phyloP scores from a whole-genome alignment of 2,329 filamentous ascomycete genomes.

The Alternaria triticimaculans region DNA sequence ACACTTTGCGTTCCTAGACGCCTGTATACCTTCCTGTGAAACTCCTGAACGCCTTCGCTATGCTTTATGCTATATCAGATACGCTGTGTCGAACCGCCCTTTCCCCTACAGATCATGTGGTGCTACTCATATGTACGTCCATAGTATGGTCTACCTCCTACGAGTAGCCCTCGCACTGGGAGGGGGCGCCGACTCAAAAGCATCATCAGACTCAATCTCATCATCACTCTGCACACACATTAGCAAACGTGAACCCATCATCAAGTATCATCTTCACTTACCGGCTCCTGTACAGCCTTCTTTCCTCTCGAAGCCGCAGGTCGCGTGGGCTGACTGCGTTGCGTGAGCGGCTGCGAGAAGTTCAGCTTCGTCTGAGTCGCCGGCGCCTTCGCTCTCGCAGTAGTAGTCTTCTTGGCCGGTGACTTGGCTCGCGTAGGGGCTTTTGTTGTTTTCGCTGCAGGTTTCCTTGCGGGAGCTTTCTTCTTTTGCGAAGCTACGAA shows the following conservation, averaged over 20 bases:
- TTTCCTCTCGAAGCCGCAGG: conserved; percentile 31
- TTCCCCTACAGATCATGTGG: neutral
- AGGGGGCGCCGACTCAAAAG: conserved; percentile 46
- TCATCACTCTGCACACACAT: conserved; percentile 46
- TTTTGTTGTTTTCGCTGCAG: conserved; percentile 20
- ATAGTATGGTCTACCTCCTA: conserved; percentile 24
- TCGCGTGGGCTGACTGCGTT: conserved; percentile 41
- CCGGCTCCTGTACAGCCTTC: conserved; percentile 49
- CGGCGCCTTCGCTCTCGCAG: conserved; percentile 27
- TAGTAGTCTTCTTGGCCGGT: conserved; percentile 34
- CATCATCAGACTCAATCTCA: conserved; percentile 52
- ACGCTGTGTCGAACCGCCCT: neutral
- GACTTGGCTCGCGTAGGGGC: conserved; percentile 31
- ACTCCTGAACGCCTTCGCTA: conserved; percentile 34
- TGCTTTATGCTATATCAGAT: neutral
- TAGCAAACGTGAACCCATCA: neutral
- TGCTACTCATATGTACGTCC: neutral
- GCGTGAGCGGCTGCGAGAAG: conserved; percentile 50
- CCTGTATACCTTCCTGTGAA: neutral
- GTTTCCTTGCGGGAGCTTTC: conserved; percentile 40
- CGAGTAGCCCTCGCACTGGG: conserved; percentile 28
- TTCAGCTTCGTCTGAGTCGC: conserved; percentile 51
- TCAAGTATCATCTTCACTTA: conserved; percentile 27
- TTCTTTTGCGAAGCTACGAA: conserved; percentile 49
- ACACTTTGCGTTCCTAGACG: neutral